Percentiles rank a stretch among this genome's conserved stretches.
Evolutionary conservation across 2,329 filamentous ascomycete genomes (phyloP).

Genomic region (Hyphodiscus sp.): DNA sequence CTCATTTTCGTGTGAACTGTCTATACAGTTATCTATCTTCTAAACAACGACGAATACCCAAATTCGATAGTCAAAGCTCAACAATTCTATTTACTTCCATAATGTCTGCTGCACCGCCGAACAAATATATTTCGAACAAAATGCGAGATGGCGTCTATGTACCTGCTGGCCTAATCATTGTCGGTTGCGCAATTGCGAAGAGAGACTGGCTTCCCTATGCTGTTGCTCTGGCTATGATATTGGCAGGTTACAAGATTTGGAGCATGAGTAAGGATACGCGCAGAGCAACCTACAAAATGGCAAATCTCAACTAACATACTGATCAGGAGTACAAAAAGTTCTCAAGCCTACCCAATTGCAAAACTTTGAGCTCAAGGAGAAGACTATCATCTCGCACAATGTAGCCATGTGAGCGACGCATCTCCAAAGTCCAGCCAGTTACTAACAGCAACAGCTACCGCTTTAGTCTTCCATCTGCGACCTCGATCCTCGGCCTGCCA

Average conservation of each 20-base stretch:
- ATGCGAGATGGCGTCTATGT: conserved; percentile 79
- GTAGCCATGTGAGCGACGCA: conserved; percentile 69
- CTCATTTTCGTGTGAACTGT: not conserved
- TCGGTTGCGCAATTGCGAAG: conserved; percentile 74
- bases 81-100: conserved; percentile 10
- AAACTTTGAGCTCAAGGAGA: conserved; percentile 87
- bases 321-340: conserved; percentile 66
- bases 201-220: conserved; percentile 70
- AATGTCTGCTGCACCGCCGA: conserved; percentile 11
- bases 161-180: conserved; percentile 69
- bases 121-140: conserved; percentile 40
- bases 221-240: conserved; percentile 53
- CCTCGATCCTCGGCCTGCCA: conserved; percentile 83
- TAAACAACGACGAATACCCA: not conserved
- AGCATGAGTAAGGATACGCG: conserved; percentile 54
- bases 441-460: conserved; percentile 62
- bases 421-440: conserved; percentile 2
- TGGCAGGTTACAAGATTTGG: conserved; percentile 68
- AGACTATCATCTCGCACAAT: conserved; percentile 95
- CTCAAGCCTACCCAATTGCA: conserved; percentile 86
- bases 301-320: conserved; percentile 6
- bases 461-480: conserved; percentile 73
- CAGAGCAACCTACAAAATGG: not conserved
- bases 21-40: not conserved
- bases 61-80: conserved; percentile 5